Conservation (phyloP, 108 stramenopile genomes). For the Nannochloropsis granulata region DNA sequence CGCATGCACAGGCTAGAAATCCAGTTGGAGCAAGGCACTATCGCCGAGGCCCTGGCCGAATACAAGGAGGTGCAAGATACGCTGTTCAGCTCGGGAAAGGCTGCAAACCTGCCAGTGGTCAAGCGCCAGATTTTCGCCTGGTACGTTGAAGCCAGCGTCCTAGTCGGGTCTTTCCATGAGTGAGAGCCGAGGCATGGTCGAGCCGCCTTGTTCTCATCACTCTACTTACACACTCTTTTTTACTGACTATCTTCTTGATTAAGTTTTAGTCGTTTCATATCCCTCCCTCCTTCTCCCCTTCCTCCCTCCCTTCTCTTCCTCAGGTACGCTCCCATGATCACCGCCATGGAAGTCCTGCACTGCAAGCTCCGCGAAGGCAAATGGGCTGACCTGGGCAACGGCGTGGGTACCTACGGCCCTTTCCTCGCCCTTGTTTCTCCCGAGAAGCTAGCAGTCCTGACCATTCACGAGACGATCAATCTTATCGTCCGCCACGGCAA, state of each 20-base stretch:
- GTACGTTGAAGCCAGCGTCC: not conserved
- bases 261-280: not conserved
- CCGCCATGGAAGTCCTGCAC: not conserved
- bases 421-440: conserved; percentile 20
- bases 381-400: not conserved
- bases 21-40: not conserved
- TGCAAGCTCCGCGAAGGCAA: not conserved
- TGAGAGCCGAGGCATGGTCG: not conserved
- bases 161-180: too few relatives aligned
- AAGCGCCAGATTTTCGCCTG: not conserved
- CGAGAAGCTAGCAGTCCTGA: conserved; percentile 27
- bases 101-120: not conserved
- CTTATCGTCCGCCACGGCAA: not conserved
- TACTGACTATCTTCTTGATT: not conserved
- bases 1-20: not conserved
- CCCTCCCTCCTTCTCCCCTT: not conserved
- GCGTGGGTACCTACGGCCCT: conserved; percentile 17
- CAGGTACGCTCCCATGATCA: not conserved
- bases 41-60: not conserved
- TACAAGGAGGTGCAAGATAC: not conserved
- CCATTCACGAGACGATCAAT: not conserved
- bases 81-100: not conserved
- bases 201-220: not conserved
- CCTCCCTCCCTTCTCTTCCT: not conserved
- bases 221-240: not conserved